A percentile compares a stretch with the other conserved stretches of the same genome.
Conservation (phyloP, 2,329 filamentous ascomycete genomes). For the Cadophora luteo-olivacea region DNA sequence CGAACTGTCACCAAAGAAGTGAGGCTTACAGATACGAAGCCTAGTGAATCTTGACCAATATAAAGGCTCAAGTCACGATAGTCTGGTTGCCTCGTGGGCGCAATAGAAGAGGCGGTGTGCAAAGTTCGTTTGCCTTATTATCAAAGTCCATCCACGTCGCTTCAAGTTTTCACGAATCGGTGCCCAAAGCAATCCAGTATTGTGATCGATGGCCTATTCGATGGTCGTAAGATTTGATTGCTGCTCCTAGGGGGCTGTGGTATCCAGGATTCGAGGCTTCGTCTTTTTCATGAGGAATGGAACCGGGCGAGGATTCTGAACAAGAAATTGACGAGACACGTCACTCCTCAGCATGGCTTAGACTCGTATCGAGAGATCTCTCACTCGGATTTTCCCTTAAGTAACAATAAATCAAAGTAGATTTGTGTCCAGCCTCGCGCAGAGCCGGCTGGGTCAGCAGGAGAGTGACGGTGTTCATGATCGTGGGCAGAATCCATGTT, state of each 20-base stretch:
- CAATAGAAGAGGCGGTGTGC: neutral
- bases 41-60: neutral
- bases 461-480: neutral
- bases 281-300: neutral
- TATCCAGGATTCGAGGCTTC: neutral
- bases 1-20: neutral
- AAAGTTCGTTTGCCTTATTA: neutral
- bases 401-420: neutral
- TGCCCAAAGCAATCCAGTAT: neutral
- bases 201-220: neutral
- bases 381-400: neutral
- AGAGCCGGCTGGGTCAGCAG: neutral
- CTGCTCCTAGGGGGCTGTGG: neutral
- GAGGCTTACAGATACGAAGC: neutral
- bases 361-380: neutral
- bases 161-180: neutral
- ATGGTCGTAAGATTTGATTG: neutral
- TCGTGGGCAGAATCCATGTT: neutral
- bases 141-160: neutral
- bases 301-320: neutral
- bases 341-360: slow-evolving; percentile 4
- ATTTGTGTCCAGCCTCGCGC: neutral
- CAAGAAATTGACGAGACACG: neutral
- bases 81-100: slow-evolving; percentile 6
- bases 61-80: neutral